Conservation (phyloP, 2,329 filamentous ascomycete genomes). For the Exophiala sideris region DNA sequence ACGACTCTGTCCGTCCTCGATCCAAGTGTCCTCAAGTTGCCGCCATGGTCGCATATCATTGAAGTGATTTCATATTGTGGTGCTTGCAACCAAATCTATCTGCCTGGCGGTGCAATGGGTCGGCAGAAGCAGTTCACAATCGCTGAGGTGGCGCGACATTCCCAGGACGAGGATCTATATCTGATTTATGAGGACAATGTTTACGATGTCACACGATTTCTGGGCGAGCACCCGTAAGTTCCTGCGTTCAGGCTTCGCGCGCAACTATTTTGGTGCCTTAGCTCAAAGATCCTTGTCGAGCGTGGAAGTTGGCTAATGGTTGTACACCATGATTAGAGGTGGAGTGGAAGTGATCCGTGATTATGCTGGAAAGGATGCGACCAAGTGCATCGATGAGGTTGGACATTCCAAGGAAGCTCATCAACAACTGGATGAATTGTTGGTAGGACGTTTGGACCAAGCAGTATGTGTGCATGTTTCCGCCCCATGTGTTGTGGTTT, state of each 20-base stretch:
- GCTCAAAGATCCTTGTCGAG: too few species aligned
- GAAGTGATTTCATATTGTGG: too few species aligned
- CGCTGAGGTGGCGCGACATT: slow-evolving; percentile 3
- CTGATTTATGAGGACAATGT: slow-evolving; percentile 1
- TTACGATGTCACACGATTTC: slow-evolving; percentile 2
- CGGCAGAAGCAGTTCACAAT: neutral
- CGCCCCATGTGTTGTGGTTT: too few species aligned
- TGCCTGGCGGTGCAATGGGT: too few species aligned
- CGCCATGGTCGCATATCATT: too few species aligned
- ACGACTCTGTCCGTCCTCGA: too few species aligned
- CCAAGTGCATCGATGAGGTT: slow-evolving; percentile 1
- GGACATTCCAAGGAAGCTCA: slow-evolving; percentile 4
- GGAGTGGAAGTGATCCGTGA: neutral
- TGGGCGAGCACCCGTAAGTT: slow-evolving; percentile 5
- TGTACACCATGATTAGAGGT: neutral
- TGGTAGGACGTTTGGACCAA: neutral
- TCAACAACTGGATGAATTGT: neutral
- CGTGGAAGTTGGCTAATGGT: too few species aligned
- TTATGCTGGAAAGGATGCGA: neutral
- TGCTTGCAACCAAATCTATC: too few species aligned
- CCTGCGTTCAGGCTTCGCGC: too few species aligned
- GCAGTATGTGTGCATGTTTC: neutral
- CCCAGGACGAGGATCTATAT: neutral
- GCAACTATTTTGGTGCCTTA: too few species aligned
- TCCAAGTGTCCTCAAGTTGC: too few species aligned